Conservation (phyloP, 495 filamentous ascomycete species). For the Bryoglossum gracile region DNA sequence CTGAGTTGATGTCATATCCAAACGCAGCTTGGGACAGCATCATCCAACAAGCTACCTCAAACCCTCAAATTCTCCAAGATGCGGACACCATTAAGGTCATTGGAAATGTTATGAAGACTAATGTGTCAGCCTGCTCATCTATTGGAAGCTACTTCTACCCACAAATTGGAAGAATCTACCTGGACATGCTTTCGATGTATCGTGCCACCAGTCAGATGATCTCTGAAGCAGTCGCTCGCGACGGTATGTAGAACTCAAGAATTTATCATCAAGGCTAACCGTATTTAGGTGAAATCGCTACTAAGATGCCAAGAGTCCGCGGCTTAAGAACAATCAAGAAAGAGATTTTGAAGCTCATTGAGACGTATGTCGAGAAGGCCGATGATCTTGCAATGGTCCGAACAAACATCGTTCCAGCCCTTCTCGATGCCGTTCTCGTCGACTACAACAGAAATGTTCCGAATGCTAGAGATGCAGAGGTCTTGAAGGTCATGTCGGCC, state of each 20-base stretch:
- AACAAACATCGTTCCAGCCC: constrained; percentile 85
- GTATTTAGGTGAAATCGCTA: constrained; percentile 72
- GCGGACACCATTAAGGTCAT: constrained; percentile 94
- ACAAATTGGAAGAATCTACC: constrained; percentile 96
- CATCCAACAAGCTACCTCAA: constrained; percentile 72
- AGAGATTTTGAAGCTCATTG: constrained; percentile 96
- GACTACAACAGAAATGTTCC: constrained; percentile 98
- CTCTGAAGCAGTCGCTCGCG: constrained; percentile 77
- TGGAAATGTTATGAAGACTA: constrained; percentile 99
- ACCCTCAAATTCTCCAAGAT: constrained; percentile 79
- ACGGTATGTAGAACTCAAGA: constrained; percentile 50
- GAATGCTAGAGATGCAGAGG: constrained; percentile 92
- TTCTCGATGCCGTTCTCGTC: constrained; percentile 89
- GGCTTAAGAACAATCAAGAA: constrained; percentile 98
- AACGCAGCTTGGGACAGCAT: constrained; percentile 95
- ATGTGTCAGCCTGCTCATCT: constrained; percentile 92
- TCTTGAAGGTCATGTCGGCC: constrained; percentile 94
- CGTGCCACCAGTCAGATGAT: constrained; percentile 92
- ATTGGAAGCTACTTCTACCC: constrained; percentile 97
- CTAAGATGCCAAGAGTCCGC: constrained; percentile 92
- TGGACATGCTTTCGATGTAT: constrained; percentile 99
- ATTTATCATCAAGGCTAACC: constrained; percentile 16
- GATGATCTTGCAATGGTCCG: constrained; percentile 93
- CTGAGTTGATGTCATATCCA: constrained; percentile 86
- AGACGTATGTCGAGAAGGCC: constrained; percentile 94